Evolutionary conservation across 2,329 filamentous ascomycete species (phyloP).

Genomic region (Fusarium sp.): DNA sequence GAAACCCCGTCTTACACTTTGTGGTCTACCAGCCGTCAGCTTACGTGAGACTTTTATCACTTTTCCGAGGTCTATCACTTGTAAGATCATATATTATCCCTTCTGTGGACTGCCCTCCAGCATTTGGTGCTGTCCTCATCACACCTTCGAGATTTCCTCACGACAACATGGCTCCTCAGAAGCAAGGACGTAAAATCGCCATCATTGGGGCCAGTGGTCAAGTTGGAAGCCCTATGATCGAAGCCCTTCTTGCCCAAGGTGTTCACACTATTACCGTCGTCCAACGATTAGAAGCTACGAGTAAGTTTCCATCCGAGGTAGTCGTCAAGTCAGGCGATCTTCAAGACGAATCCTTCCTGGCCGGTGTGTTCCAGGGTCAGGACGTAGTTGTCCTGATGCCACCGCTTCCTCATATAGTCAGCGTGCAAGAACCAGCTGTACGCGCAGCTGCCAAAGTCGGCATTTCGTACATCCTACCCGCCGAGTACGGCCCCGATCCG

Average conservation of each 20-base stretch:
- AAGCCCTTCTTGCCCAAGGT: slow-evolving; percentile 7
- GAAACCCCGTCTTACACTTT: too few relatives aligned
- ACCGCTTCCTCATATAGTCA: slow-evolving; percentile 21
- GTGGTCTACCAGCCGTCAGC: too few relatives aligned
- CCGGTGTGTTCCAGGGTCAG: slow-evolving; percentile 6
- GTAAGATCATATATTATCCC: too few relatives aligned
- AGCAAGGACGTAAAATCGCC: slow-evolving; percentile 18
- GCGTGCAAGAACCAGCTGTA: slow-evolving; percentile 26
- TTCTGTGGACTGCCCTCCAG: too few relatives aligned
- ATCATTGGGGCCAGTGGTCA: slow-evolving; percentile 21
- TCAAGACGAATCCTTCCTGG: slow-evolving; percentile 18
- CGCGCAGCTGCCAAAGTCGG: slow-evolving; percentile 12
- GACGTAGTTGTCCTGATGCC: slow-evolving; percentile 25
- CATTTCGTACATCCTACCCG: slow-evolving; percentile 10
- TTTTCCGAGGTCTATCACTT: too few relatives aligned
- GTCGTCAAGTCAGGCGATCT: slow-evolving; percentile 14
- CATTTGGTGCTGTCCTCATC: too few relatives aligned
- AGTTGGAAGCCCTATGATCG: slow-evolving; percentile 4
- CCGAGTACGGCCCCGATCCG: slow-evolving; percentile 31
- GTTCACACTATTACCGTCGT: slow-evolving; percentile 24
- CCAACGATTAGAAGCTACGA: slow-evolving; percentile 16
- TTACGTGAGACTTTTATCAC: too few relatives aligned
- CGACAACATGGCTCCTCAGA: neutral
- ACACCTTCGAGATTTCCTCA: too few relatives aligned
- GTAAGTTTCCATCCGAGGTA: slow-evolving; percentile 5